Base-by-base conservation (phyloP, 176 grass and related monocot genomes). In the Carex kokanica region DNA sequence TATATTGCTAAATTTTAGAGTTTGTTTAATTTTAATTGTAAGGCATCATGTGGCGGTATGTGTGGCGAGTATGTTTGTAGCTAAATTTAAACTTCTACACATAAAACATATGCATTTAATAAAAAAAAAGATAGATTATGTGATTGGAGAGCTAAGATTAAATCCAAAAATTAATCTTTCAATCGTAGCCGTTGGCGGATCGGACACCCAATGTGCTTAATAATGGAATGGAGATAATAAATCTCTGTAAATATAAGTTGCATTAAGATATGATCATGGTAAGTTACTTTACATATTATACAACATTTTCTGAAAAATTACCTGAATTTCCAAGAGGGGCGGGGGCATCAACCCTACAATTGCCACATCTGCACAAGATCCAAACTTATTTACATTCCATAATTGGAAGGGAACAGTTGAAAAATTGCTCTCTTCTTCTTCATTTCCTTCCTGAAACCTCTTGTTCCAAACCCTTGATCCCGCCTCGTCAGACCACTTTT, bases 341-440 rank as follows among this genome's bases (percentile, higher is more conserved):
- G 95, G 95, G 57, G 95, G 95, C 87, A 98, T 98, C 68, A 94
- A 83, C 20, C 95, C 92, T 74, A 92, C 88, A 85, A 94, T 90
- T 38, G 92, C 90, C 18, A 90, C 90, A 90, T 98, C 95, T 77
- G 84, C 89, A 83, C 89, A 94, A 82, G 83, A 87, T 78, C 95
- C 83, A 2, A 90, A 94, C 80, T 98, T 98, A 84, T 85, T 88
- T 38, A 98, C 86, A 66, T 93, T 93, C 95, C 92, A 98, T 78
- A 94, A 88, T 78, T 90, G 90, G 81, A 91, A 92, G 10, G 87
- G 92, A 82, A 91, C 83, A 61, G 78, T 93, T 80, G 80, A 72
- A 84, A 90, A 94, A 41, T 89, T 87, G 88, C 51, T 83, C 34
- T 87, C 92, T 51, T 88, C 87, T 57, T 80, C 90, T 45, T 69